These are phyloP conservation scores for Prunus campanulata DNA, from an alignment of 306 rosid genomes.

Conservation along the genomic window DNA sequence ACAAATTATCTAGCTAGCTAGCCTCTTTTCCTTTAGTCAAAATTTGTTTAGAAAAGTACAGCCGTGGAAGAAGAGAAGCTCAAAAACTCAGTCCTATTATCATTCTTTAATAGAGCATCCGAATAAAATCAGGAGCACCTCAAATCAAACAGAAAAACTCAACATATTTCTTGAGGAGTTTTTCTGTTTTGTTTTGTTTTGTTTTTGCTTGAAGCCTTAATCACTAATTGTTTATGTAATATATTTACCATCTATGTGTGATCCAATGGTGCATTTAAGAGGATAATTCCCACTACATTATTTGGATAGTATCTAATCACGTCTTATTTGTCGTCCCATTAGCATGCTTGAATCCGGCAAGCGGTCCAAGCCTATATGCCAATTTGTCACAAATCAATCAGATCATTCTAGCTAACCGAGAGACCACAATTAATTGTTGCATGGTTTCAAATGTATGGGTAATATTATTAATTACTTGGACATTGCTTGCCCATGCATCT, in stretches of 20 bases:
- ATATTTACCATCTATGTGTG: too few species aligned
- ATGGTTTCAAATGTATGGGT: slow-evolving; percentile 33
- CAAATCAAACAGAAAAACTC: too few species aligned
- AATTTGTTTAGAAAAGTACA: too few species aligned
- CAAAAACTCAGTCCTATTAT: too few species aligned
- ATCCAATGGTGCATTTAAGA: too few species aligned
- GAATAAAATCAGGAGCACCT: too few species aligned
- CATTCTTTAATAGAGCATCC: too few species aligned
- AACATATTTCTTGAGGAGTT: accelerated
- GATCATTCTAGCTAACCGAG: slow-evolving; percentile 49
- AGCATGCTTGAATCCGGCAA: slow-evolving; percentile 32
- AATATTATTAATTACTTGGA: slow-evolving; percentile 12
- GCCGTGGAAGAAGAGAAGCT: too few species aligned
- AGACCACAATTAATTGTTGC: slow-evolving; percentile 39
- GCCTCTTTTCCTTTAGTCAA: too few species aligned
- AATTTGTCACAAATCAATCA: slow-evolving; percentile 55
- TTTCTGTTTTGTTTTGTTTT: too few species aligned
- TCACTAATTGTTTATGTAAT: background rate
- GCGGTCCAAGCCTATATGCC: slow-evolving; percentile 1
- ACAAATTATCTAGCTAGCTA: too few species aligned
- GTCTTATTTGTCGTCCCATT: slow-evolving; percentile 38
- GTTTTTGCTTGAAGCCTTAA: too few species aligned
- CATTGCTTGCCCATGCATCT: slow-evolving; percentile 4
- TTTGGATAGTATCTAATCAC: slow-evolving; percentile 39
- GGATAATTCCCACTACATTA: background rate